phyloP scores from a whole-genome alignment of 306 rosid genomes.

The Echinosophora koreensis region DNA sequence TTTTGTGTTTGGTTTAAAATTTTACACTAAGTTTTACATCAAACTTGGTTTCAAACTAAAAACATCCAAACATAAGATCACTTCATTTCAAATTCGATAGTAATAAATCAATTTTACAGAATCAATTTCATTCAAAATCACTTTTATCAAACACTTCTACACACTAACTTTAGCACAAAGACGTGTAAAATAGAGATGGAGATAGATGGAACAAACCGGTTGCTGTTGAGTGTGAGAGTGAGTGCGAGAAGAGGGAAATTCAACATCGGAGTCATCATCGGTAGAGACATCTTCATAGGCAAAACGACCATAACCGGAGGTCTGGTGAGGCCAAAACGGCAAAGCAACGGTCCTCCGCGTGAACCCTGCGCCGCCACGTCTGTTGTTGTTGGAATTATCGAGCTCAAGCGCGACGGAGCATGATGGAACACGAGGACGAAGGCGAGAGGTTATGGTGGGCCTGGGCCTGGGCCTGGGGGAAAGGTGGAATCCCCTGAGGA shows the following conservation, averaged over 20 bases:
- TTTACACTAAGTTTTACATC: no score
- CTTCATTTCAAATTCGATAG: no score
- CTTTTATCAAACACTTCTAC: no score
- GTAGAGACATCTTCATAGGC: constrained; percentile 70
- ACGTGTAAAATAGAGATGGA: no score
- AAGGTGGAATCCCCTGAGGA: constrained; percentile 33
- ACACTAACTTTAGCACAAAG: no score
- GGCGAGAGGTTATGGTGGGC: constrained; percentile 37
- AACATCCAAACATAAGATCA: no score
- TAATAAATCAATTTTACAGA: no score
- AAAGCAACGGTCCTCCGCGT: constrained; percentile 46
- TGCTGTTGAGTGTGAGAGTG: not conserved
- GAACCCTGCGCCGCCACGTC: constrained; percentile 32
- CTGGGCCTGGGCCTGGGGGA: not conserved
- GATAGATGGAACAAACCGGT: constrained; percentile 53
- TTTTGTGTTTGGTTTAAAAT: no score
- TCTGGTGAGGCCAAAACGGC: constrained; percentile 63
- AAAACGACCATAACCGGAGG: constrained; percentile 68
- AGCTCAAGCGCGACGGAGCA: constrained; percentile 45
- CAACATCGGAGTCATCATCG: constrained; percentile 83
- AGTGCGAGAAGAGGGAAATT: constrained; percentile 55
- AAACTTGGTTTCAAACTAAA: no score
- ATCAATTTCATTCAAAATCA: no score
- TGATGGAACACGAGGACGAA: constrained; percentile 42
- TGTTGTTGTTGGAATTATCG: constrained; percentile 42